phyloP scores from a whole-genome alignment of 1,284 basidiomycete species.

The Meripilus lineatus region DNA sequence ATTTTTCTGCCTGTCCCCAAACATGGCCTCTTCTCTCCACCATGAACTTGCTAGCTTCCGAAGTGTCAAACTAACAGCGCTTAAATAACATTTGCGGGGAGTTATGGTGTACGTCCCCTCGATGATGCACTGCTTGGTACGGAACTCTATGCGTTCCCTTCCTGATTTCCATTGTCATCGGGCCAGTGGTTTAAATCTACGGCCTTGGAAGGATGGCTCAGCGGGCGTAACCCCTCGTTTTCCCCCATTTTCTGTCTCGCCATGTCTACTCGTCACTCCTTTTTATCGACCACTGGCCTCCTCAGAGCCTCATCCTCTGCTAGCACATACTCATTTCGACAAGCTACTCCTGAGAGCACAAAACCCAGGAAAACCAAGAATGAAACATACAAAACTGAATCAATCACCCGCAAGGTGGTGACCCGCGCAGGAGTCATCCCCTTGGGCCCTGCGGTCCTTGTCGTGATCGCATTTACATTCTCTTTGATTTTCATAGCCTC shows the following conservation, averaged over 20 bases:
- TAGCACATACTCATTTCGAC: constrained; percentile 8
- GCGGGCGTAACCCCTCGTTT: too few relatives aligned
- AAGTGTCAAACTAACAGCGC: too few relatives aligned
- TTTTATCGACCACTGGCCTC: constrained; percentile 28
- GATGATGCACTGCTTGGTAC: too few relatives aligned
- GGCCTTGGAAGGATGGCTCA: too few relatives aligned
- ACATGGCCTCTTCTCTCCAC: background rate
- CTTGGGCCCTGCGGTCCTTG: constrained; percentile 35
- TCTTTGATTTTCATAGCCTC: constrained; percentile 45
- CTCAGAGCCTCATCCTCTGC: constrained; percentile 19
- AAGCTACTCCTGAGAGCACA: constrained; percentile 18
- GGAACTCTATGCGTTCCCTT: too few relatives aligned
- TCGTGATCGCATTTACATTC: constrained; percentile 34
- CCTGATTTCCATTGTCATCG: too few relatives aligned
- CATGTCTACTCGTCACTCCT: constrained; percentile 29
- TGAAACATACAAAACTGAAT: constrained; percentile 1
- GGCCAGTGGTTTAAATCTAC: too few relatives aligned
- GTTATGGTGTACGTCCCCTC: too few relatives aligned
- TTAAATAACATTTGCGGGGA: too few relatives aligned
- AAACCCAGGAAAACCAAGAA: constrained; percentile 12
- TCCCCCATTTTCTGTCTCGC: background rate
- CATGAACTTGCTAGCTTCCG: too few relatives aligned
- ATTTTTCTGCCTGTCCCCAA: background rate
- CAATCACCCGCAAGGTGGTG: too few relatives aligned
- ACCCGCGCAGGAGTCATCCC: constrained; percentile 27